Percentiles rank a stretch among this genome's conserved stretches.
phyloP scores from a whole-genome alignment of 164 flowering plant species.

The Vitis labrusca region DNA sequence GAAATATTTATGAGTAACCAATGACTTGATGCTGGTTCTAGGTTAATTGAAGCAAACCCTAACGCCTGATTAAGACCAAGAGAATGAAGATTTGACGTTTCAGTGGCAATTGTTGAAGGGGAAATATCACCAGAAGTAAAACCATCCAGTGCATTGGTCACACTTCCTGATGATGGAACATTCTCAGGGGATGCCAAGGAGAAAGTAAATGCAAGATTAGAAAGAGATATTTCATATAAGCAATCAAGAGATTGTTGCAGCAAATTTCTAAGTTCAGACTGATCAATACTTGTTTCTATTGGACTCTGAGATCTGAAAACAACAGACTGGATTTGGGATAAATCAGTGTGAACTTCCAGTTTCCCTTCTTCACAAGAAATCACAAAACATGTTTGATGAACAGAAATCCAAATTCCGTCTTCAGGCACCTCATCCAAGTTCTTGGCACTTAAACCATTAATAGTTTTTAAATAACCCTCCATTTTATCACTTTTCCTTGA shows the following conservation, averaged over 20 bases:
- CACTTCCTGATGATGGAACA: constrained; percentile 23
- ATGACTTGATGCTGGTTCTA: constrained; percentile 17
- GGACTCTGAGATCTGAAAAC: constrained; percentile 40
- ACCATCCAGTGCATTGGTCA: constrained; percentile 17
- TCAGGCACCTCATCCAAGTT: constrained; percentile 37
- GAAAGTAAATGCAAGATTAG: constrained; percentile 39
- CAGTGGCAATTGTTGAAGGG: constrained; percentile 20
- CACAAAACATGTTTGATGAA: constrained; percentile 32
- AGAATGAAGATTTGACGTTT: constrained; percentile 26
- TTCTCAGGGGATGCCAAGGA: constrained; percentile 21
- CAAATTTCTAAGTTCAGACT: constrained; percentile 26
- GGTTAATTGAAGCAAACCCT: constrained; percentile 14
- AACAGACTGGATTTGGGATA: constrained; percentile 32
- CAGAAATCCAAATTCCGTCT: constrained; percentile 50
- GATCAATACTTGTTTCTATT: constrained; percentile 20
- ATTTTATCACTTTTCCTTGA: constrained; percentile 29
- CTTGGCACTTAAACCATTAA: constrained; percentile 24
- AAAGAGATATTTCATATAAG: constrained; percentile 55
- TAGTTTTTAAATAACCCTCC: constrained; percentile 8
- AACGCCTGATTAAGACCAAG: constrained; percentile 18
- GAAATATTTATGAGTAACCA: constrained; percentile 38
- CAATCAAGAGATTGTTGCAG: constrained; percentile 36
- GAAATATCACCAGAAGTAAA: constrained; percentile 29
- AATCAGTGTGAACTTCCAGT: constrained; percentile 26
- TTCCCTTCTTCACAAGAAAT: constrained; percentile 42